A percentile compares a stretch with the other conserved stretches of the same genome.
Evolutionary conservation across 495 filamentous ascomycete species (phyloP).

Genomic region (Penicillium riverlandense): DNA sequence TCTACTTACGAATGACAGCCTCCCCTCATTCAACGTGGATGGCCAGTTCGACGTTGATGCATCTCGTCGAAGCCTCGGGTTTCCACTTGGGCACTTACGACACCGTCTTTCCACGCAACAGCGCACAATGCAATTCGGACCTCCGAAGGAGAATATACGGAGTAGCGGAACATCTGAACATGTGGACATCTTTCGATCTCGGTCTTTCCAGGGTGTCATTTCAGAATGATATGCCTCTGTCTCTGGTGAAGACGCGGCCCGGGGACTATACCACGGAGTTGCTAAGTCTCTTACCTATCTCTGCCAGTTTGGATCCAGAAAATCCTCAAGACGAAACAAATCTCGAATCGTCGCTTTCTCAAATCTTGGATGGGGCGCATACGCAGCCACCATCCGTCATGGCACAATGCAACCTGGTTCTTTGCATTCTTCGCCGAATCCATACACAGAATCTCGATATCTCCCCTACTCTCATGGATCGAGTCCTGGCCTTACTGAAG

Average conservation of each 20-base stretch:
- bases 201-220: constrained; percentile 38
- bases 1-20: constrained; percentile 42
- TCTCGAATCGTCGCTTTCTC: constrained; percentile 15
- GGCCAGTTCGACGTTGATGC: constrained; percentile 42
- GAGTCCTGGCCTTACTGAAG: constrained; percentile 16
- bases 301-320: constrained; percentile 28
- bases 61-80: constrained; percentile 42
- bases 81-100: constrained; percentile 30
- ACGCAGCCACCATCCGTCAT: constrained; percentile 31
- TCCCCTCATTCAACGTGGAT: constrained; percentile 43
- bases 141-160: constrained; percentile 30
- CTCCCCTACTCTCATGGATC: constrained; percentile 16
- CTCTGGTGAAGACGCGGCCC: constrained; percentile 7
- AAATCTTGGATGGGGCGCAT: constrained; percentile 19
- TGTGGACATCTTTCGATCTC: constrained; percentile 43
- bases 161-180: constrained; percentile 37
- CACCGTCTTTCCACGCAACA: constrained; percentile 7
- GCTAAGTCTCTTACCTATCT: constrained; percentile 28
- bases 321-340: constrained; percentile 18
- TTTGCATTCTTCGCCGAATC: constrained; percentile 41
- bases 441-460: constrained; percentile 30
- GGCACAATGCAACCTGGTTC: constrained; percentile 40
- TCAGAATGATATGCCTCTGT: constrained; percentile 16
- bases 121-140: constrained; percentile 18
- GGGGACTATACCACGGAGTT: constrained; percentile 31